Percentiles rank a stretch among this genome's conserved stretches.
phyloP scores from a whole-genome alignment of 257 asterid genomes.

The Verbascum thapsus region DNA sequence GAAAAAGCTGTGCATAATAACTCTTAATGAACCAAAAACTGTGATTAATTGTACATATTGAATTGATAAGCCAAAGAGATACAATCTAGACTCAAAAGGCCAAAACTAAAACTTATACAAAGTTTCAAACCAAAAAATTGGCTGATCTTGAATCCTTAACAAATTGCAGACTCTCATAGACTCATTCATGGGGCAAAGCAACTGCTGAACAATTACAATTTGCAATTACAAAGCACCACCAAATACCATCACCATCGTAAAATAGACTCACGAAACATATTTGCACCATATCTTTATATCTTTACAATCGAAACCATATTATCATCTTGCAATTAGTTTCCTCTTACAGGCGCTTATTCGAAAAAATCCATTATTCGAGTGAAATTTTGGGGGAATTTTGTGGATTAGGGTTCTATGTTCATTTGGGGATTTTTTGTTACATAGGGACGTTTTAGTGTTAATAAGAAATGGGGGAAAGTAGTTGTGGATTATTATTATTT shows the following conservation, averaged over 20 bases:
- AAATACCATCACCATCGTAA: constrained; percentile 13
- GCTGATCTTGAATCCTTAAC: constrained; percentile 33
- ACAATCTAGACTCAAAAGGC: constrained; percentile 29
- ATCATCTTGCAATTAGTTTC: constrained; percentile 9
- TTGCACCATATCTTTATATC: constrained; percentile 34
- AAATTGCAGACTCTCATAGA: constrained; percentile 24
- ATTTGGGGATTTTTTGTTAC: no score
- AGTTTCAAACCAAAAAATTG: constrained; percentile 27
- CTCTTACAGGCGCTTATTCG: constrained; percentile 24
- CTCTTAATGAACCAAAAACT: constrained; percentile 9
- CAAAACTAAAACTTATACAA: constrained; percentile 33
- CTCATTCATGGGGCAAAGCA: constrained; percentile 41
- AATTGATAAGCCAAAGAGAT: constrained; percentile 29
- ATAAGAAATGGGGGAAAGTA: no score
- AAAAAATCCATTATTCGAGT: no score
- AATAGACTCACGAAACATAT: constrained; percentile 16
- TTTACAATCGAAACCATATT: constrained; percentile 35
- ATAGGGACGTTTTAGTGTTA: no score
- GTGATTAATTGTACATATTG: constrained; percentile 37
- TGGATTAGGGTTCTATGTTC: no score
- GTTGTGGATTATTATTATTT: no score
- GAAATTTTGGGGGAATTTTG: no score
- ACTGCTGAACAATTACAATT: constrained; percentile 48
- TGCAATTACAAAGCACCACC: constrained; percentile 44
- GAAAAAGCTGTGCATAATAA: not conserved